Conservation (phyloP, 768 basidiomycete species). For the Boletus speciosus region DNA sequence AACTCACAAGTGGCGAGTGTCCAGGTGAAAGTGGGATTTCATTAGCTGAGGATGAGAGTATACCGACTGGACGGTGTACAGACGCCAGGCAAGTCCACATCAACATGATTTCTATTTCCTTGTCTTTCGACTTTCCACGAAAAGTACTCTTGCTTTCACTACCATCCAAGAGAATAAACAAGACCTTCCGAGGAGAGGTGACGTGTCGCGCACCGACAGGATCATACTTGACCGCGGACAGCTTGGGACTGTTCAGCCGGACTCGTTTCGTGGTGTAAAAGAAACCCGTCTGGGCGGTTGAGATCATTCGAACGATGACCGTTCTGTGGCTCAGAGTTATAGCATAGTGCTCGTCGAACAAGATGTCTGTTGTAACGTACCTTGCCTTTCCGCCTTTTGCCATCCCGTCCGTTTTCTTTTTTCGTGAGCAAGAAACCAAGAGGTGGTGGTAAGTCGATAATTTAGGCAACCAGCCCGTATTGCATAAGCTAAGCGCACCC, state of each 20-base stretch:
- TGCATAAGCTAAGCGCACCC: constrained; percentile 5
- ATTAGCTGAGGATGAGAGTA: not conserved
- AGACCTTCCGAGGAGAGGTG: not conserved
- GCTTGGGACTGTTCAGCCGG: constrained; percentile 62
- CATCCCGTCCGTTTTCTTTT: constrained; percentile 35
- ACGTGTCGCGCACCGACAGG: constrained; percentile 59
- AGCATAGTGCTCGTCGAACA: not conserved
- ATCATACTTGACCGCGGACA: constrained; percentile 92
- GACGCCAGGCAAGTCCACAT: not conserved
- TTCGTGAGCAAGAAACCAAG: not conserved
- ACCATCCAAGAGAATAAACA: not conserved
- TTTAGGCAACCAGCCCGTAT: constrained; percentile 7
- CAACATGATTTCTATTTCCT: constrained; percentile 42
- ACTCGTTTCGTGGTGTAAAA: constrained; percentile 84
- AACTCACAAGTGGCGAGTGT: not conserved
- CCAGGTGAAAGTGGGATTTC: not conserved
- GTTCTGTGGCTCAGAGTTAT: constrained; percentile 46
- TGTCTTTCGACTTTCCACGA: constrained; percentile 76
- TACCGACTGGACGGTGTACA: not conserved
- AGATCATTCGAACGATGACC: constrained; percentile 82
- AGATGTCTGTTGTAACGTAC: constrained; percentile 26
- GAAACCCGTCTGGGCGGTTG: constrained; percentile 87
- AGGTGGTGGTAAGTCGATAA: not conserved
- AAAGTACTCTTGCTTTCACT: constrained; percentile 73
- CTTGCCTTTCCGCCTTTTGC: constrained; percentile 61